Evolutionary conservation across 257 asterid species (phyloP).

Genomic region (Scutellaria minor): DNA sequence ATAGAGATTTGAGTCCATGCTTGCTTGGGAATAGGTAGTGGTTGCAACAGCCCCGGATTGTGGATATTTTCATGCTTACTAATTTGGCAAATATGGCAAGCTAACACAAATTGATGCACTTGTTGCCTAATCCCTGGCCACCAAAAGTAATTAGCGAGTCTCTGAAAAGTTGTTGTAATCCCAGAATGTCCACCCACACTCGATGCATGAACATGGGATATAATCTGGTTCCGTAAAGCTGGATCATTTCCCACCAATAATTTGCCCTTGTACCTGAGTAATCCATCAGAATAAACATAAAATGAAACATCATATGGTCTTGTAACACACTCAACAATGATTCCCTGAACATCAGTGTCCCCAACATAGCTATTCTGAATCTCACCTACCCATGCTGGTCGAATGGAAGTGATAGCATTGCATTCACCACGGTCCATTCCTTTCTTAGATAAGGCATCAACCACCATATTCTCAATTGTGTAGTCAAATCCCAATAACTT

Average conservation of each 20-base stretch:
- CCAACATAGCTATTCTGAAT: neutral
- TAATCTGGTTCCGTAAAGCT: neutral
- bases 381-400: neutral
- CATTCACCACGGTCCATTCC: neutral
- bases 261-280: neutral
- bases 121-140: neutral
- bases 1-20: neutral
- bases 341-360: neutral
- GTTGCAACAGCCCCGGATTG: neutral
- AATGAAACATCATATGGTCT: neutral
- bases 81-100: neutral
- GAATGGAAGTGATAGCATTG: accelerated
- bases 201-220: neutral
- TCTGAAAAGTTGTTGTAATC: neutral
- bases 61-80: neutral
- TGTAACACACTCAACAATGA: no score
- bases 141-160: neutral
- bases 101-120: neutral
- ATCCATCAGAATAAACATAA: neutral
- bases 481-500: neutral
- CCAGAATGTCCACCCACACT: neutral
- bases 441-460: neutral
- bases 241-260: neutral
- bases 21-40: neutral
- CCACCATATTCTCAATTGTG: neutral